A percentile compares a stretch with the other conserved stretches of the same genome.
Conservation (phyloP, 2,329 filamentous ascomycete genomes). For the Sordariomycetes sp. region DNA sequence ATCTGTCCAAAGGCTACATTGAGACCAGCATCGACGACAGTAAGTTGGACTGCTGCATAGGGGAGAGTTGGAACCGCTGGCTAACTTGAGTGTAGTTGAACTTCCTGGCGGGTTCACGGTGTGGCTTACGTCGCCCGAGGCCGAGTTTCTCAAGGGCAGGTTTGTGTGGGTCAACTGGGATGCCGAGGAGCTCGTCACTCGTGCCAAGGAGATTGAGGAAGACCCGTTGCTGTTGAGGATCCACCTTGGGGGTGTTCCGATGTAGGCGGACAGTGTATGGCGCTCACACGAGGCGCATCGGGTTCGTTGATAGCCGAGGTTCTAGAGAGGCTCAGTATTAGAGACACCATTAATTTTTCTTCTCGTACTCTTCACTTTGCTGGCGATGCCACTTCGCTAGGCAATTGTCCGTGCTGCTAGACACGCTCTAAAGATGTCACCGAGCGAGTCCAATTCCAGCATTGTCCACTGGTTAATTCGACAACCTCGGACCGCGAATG, state of each 20-base stretch:
- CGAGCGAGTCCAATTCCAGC: too few species aligned
- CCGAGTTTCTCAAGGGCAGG: constrained; percentile 31
- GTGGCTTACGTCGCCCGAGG: constrained; percentile 32
- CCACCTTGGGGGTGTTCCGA: background rate
- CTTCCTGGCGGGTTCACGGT: constrained; percentile 29
- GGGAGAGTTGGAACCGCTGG: background rate
- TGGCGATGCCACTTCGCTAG: too few species aligned
- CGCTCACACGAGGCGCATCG: too few species aligned
- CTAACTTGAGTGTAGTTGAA: constrained; percentile 12
- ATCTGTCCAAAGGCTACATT: constrained; percentile 13
- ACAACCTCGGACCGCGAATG: too few species aligned
- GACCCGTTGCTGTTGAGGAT: background rate
- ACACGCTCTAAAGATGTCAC: too few species aligned
- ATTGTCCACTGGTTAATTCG: too few species aligned
- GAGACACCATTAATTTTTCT: too few species aligned
- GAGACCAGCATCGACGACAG: background rate
- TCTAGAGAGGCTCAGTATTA: too few species aligned
- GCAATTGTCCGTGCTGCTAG: too few species aligned
- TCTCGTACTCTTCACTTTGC: too few species aligned
- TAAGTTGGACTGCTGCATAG: background rate
- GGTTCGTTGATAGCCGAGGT: too few species aligned
- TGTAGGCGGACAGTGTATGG: background rate
- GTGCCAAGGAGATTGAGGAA: constrained; percentile 20
- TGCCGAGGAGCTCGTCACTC: constrained; percentile 32
- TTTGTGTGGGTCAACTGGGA: constrained; percentile 41